Evolutionary conservation across 805 yeast species (phyloP), one percentile per base, ranked within the genome.

Genomic region (Scheffersomyces amazonensis): DNA sequence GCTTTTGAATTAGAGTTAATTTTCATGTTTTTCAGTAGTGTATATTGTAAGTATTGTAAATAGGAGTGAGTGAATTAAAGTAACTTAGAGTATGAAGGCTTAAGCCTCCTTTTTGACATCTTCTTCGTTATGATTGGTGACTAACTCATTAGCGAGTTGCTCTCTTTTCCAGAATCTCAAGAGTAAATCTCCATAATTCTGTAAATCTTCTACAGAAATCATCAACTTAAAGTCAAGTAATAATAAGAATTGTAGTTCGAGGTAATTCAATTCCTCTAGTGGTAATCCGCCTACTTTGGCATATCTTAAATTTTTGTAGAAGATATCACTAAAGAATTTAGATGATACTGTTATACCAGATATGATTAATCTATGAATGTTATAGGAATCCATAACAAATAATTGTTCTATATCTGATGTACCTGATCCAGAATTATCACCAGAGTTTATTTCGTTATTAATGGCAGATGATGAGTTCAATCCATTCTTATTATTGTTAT

Each of bases 231-330:
- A 91, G 63, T 93, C 96, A 36, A 89, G 73, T 42, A 91, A 67
- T 35, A 90, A 62, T 49, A 91, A 66, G 56, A 93, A 90, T 58
- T 91, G 97, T 32, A 93, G 67, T 61, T 93, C 99, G 48, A 93
- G 69, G 62, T 87, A 90, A 57, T 93, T 93, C 57, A 93, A 73
- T 59, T 93, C 99, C 39, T 87, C 96, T 40, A 89, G 71, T 6
- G 97, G 96, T 39, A 91, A 72, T 0, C 98, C 98, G 5, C 98
- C 98, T 31, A 91, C 93, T 59, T 90, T 87, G 9, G 97, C 96
- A 60, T 91, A 91, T 46, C 98, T 76, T 38, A 93, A 81, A 59
- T 91, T 91, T 56, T 91, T 91, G 71, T 91, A 91, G 55, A 90
- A 91, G 34, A 90, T 87, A 62, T 91, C 98, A 52, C 91, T 82